Base-by-base conservation (phyloP, 495 filamentous ascomycete species). In the Aspergillus saccharolyticus region DNA sequence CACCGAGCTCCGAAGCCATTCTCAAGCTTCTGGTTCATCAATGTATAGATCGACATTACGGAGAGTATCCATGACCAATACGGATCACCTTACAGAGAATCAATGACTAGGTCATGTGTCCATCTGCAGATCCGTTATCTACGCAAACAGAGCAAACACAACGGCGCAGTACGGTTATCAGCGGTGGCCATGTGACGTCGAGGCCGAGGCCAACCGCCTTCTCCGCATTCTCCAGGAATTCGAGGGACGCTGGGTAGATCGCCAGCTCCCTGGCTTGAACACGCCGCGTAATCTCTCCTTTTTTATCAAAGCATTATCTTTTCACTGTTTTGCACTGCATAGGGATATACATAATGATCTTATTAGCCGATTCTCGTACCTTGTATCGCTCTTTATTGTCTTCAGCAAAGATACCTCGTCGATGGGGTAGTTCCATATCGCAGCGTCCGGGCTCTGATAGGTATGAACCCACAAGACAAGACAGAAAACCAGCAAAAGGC, bases 371-470 rank as follows among this genome's bases (percentile, higher is more conserved):
- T 10, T 42, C 65, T n/a, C 12, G 62, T 16, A 61, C 58, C 18
- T 22, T 49, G 4, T 21, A 22, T 20, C 47, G 48, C 45, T 43
- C 48, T 33, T 42, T 49, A 20, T 51, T 24, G 16, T 19, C 42
- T 4, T n/a, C 33, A 7, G 22, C 52, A 10, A 28, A 44, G 20
- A 22, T 55, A 17, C 42, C 66, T 44, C 66, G 62, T 53, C 67
- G 83, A 78, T 83, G 82, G 78, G 78, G 74, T 58, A 83, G 74
- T 52, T 73, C 82, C 5, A 73, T 85, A 18, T 85, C 83, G 10
- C 89, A 94, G 69, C 79, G 84, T 20, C 89, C 85, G 28, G 85
- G 87, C 20, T 84, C 87, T 24, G 84, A 86, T 59, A 72, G 75
- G 83, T 85, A 69, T 57, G 74, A 30, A 30, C 17, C 30, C 2